Conservation (phyloP, 768 basidiomycete species). For the Cubamyces lactineus region DNA sequence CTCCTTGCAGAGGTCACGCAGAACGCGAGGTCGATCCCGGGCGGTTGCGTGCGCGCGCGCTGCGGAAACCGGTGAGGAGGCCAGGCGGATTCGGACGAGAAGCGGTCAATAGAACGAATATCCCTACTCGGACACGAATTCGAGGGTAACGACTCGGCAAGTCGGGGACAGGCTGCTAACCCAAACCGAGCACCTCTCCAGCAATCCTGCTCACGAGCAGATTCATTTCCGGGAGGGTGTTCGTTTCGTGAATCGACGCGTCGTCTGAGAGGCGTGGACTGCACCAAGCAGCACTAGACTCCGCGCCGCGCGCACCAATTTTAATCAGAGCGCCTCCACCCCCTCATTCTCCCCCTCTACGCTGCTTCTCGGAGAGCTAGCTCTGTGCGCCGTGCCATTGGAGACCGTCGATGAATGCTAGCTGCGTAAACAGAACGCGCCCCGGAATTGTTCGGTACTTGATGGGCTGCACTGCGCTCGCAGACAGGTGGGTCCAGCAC, state of each 20-base stretch:
- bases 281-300: not conserved
- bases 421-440: not conserved
- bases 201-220: conserved; percentile 10
- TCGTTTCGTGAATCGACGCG: not conserved
- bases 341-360: not conserved
- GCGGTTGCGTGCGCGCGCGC: conserved; percentile 5
- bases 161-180: conserved; percentile 7
- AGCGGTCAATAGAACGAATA: conserved; percentile 16
- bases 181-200: conserved; percentile 6
- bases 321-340: not conserved
- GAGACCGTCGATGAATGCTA: not conserved
- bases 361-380: not conserved
- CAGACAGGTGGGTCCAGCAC: conserved; percentile 13
- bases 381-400: conserved; percentile 3
- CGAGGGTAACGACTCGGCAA: conserved; percentile 12
- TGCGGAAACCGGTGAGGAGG: conserved; percentile 14
- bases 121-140: conserved; percentile 13
- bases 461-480: conserved; percentile 1
- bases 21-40: conserved; percentile 18
- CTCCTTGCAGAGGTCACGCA: conserved; percentile 12
- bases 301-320: too few species aligned
- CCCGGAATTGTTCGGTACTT: conserved; percentile 7
- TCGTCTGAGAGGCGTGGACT: conserved; percentile 3
- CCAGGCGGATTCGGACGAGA: conserved; percentile 14
- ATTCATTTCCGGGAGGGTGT: conserved; percentile 15